Conservation (phyloP, 2,329 filamentous ascomycete genomes). For the Trichoderma gracile region DNA sequence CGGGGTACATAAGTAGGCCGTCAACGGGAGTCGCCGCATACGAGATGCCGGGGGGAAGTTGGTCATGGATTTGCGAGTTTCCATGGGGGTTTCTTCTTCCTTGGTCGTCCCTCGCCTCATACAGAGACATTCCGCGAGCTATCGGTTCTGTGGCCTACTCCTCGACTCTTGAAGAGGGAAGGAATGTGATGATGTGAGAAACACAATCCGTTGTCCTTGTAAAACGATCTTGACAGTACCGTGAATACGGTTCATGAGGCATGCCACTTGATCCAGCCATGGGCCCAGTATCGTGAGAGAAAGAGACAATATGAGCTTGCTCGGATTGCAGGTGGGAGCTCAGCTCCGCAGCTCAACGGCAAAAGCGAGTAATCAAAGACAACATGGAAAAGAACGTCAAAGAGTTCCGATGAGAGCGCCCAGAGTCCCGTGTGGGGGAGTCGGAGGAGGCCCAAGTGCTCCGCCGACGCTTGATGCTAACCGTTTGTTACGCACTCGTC, state of each 20-base stretch:
- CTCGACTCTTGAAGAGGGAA: not conserved
- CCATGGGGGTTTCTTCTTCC: not conserved
- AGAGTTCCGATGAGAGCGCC: not conserved
- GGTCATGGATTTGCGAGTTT: not conserved
- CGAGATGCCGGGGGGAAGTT: constrained; percentile 17
- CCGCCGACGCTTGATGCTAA: constrained; percentile 13
- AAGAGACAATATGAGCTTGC: not conserved
- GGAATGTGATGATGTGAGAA: not conserved
- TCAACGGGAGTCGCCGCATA: constrained; percentile 12
- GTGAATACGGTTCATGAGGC: not conserved
- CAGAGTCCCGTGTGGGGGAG: not conserved
- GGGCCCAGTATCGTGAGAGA: not conserved
- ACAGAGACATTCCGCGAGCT: not conserved
- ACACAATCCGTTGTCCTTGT: not conserved
- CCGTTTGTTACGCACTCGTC: constrained; percentile 17
- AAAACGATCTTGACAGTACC: not conserved
- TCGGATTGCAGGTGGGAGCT: not conserved
- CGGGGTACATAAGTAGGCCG: constrained; percentile 23
- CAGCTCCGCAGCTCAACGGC: not conserved
- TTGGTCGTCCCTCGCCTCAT: not conserved
- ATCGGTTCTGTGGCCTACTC: not conserved
- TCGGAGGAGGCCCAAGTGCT: not conserved
- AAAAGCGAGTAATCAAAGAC: not conserved
- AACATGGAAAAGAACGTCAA: not conserved
- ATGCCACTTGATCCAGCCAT: not conserved